phyloP scores from a whole-genome alignment of 2,329 filamentous ascomycete species.

The Lachnellula hyalina region DNA sequence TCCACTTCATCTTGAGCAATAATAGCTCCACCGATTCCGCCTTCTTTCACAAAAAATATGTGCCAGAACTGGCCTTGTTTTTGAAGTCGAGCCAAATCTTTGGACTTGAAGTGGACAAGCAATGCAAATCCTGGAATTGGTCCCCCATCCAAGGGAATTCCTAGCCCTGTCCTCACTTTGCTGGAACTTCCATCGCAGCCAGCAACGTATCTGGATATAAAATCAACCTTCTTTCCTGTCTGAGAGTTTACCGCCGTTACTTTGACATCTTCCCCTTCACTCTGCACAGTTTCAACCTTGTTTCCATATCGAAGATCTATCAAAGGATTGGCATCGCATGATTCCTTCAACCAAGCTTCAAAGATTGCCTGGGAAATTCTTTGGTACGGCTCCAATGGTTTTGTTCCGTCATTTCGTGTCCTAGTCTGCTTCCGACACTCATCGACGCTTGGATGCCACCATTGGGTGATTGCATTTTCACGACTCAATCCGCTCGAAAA shows the following conservation, averaged over 20 bases:
- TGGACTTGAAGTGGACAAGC: conserved; percentile 22
- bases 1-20: conserved; percentile 20
- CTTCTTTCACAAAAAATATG: conserved; percentile 15
- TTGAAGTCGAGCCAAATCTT: conserved; percentile 10
- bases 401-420: no score
- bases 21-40: conserved; percentile 7
- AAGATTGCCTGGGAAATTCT: no score
- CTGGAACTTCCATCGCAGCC: conserved; percentile 48
- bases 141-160: conserved; percentile 24
- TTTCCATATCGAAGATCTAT: conserved; percentile 28
- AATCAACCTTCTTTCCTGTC: conserved; percentile 18
- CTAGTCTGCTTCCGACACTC: no score
- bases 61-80: conserved; percentile 22
- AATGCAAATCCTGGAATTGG: conserved; percentile 15
- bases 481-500: no score
- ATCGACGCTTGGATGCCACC: no score
- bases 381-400: no score
- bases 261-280: conserved; percentile 1
- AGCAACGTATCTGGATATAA: conserved; percentile 35
- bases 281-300: conserved; percentile 14
- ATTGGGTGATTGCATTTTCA: no score
- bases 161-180: conserved; percentile 15
- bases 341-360: not conserved
- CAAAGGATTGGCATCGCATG: conserved; percentile 18
- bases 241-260: conserved; percentile 16